Percentiles rank a stretch among this genome's conserved stretches.
Evolutionary conservation across 805 yeast species (phyloP).

Genomic region (Kuraishia capsulata): DNA sequence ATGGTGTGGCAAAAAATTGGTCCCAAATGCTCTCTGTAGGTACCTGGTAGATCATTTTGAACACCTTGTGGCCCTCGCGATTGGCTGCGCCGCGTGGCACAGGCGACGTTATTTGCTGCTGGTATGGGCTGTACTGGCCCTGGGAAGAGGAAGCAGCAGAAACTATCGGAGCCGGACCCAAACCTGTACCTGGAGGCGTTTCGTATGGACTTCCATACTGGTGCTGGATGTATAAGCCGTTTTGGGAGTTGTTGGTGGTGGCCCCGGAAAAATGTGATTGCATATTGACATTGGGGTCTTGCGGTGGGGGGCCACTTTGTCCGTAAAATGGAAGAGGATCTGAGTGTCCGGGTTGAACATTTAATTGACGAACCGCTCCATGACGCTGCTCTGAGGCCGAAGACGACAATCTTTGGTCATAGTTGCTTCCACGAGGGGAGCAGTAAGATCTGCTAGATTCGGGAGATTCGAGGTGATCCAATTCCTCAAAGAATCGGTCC

Average conservation of each 20-base stretch:
- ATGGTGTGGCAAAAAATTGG: slow-evolving; percentile 36
- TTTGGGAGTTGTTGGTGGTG: not conserved
- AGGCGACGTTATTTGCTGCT: not conserved
- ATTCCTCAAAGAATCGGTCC: slow-evolving; percentile 38
- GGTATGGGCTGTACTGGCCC: not conserved
- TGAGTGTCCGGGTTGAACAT: no score
- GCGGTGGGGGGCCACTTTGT: no score
- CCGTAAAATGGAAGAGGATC: no score
- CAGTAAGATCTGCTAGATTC: not conserved
- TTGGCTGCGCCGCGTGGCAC: slow-evolving; percentile 7
- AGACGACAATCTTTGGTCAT: not conserved
- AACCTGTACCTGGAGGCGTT: no score
- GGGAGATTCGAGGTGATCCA: slow-evolving; percentile 14
- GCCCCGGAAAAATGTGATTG: not conserved
- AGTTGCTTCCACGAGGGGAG: not conserved
- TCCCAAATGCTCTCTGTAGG: slow-evolving; percentile 66
- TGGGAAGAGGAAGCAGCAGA: not conserved
- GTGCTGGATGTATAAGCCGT: not conserved
- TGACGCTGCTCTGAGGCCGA: not conserved
- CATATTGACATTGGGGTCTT: no score
- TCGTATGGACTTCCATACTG: not conserved
- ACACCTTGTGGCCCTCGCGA: slow-evolving; percentile 45
- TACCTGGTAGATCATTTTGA: slow-evolving; percentile 53
- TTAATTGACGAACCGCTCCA: no score
- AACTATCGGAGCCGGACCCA: not conserved